Conservation (phyloP, 352 stramenopile genomes). For the Pythium aristosporum region DNA sequence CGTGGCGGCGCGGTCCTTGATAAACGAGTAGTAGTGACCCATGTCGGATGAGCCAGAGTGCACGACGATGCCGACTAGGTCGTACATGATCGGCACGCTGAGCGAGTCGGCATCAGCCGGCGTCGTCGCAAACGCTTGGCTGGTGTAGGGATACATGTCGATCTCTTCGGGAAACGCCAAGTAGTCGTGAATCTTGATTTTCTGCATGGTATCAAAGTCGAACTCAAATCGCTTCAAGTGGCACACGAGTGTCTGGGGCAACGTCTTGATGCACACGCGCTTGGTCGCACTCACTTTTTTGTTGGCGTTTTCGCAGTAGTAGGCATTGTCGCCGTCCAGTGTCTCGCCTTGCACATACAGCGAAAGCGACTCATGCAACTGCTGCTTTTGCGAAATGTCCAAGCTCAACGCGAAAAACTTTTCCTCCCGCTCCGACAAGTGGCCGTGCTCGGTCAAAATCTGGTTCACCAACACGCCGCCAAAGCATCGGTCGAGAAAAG, state of each 20-base stretch:
- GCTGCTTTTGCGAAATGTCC: conserved; percentile 72
- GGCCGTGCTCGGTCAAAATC: conserved; percentile 57
- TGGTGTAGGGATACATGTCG: conserved; percentile 91
- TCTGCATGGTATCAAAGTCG: conserved; percentile 88
- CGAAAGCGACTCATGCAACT: conserved; percentile 56
- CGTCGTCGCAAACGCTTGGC: conserved; percentile 38
- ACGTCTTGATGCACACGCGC: conserved; percentile 77
- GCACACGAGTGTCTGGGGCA: conserved; percentile 77
- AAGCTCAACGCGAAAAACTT: conserved; percentile 84
- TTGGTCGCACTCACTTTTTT: conserved; percentile 81
- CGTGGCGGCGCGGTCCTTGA: conserved; percentile 62
- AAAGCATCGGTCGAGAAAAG: conserved; percentile 41
- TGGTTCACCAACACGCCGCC: conserved; percentile 5
- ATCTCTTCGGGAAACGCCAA: conserved; percentile 84
- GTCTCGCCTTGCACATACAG: conserved; percentile 76
- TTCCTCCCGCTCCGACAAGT: conserved; percentile 81
- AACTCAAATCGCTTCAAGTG: conserved; percentile 90
- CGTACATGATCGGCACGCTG: conserved; percentile 56
- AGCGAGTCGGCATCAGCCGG: background rate
- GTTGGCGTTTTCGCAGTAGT: conserved; percentile 68
- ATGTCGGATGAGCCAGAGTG: conserved; percentile 91
- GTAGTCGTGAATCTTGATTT: conserved; percentile 86
- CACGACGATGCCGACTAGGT: conserved; percentile 90
- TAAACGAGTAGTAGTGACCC: conserved; percentile 95
- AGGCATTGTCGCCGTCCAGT: conserved; percentile 77